A percentile compares a stretch with the other conserved stretches of the same genome.
Conservation (phyloP, 2,329 filamentous ascomycete genomes). For the Calonectria hawksworthii region DNA sequence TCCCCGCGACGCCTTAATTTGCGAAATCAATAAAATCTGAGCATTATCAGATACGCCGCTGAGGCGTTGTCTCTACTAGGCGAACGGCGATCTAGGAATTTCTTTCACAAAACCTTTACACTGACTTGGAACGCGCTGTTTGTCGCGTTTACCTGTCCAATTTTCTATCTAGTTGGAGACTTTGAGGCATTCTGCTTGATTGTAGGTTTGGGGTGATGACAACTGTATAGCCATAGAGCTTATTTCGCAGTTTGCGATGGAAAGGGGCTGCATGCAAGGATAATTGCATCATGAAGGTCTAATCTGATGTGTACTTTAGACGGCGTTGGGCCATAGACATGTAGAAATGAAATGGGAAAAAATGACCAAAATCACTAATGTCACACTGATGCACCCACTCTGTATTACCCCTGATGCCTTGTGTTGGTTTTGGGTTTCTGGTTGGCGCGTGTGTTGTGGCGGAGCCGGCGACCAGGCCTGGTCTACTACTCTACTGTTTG, state of each 20-base stretch:
- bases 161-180: slow-evolving; percentile 49
- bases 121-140: slow-evolving; percentile 43
- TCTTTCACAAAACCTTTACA: slow-evolving; percentile 41
- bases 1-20: slow-evolving; percentile 31
- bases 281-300: slow-evolving; percentile 54
- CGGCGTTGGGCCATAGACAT: slow-evolving; percentile 57
- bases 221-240: slow-evolving; percentile 56
- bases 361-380: slow-evolving; percentile 22
- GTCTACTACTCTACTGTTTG: not conserved
- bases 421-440: not conserved
- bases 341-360: slow-evolving; percentile 55
- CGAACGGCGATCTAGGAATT: slow-evolving; percentile 51
- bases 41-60: slow-evolving; percentile 23
- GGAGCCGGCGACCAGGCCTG: not conserved
- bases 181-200: slow-evolving; percentile 48
- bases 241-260: slow-evolving; percentile 53
- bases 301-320: slow-evolving; percentile 60
- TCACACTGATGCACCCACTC: not conserved
- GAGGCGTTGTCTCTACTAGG: slow-evolving; percentile 47
- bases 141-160: slow-evolving; percentile 42
- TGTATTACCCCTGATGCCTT: not conserved
- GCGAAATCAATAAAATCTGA: slow-evolving; percentile 32
- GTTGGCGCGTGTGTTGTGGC: not conserved
- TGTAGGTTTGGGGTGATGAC: slow-evolving; percentile 43
- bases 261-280: slow-evolving; percentile 48